Base-by-base conservation (phyloP, 768 basidiomycete genomes). In the Collybiopsis luxurians region DNA sequence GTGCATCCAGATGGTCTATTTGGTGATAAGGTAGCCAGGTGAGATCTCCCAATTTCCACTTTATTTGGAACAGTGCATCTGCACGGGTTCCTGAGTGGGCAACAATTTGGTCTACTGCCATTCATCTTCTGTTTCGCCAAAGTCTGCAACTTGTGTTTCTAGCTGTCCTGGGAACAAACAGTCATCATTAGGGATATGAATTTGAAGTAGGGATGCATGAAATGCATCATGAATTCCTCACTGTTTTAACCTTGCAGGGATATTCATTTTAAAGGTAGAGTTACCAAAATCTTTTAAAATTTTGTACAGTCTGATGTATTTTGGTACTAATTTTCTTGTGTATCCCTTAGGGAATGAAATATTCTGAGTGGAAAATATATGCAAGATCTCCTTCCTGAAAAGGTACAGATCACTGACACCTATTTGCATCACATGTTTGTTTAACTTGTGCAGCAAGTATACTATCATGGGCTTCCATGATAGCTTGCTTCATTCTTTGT, bases 341-440 rank as follows among this genome's bases (percentile, higher is more conserved):
- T n/a, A n/a, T n/a, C n/a, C n/a, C 26, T 47, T 26, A 21, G 5
- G 12, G n/a, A n/a, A n/a, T n/a, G n/a, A n/a, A n/a, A n/a, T n/a
- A n/a, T n/a, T n/a, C n/a, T n/a, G n/a, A n/a, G 12, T 47, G 10
- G 46, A 47, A n/a, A 5, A 47, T 47, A 21, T 47, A 47, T 10
- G 17, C 46, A 13, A 47, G 28, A n/a, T 47, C 46, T 24, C 28
- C 40, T 7, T 58, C 51, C 0, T 21, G 34, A 45, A 71, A 67
- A 0, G 64, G 63, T 5, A 60, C 51, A 0, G 24, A 4, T 0
- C 54, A 50, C 0, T 68, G 53, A 1, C 63, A 55, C 1, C 56
- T 34, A 49, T 76, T 76, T 0, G 71, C 66, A 2, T 49, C 36
- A 0, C 58, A 15, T 0, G 70, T 74, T 30, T 76, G 71, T 53